Base-by-base conservation (phyloP, 495 filamentous ascomycete species). In the Umbilicaria muhlenbergii region DNA sequence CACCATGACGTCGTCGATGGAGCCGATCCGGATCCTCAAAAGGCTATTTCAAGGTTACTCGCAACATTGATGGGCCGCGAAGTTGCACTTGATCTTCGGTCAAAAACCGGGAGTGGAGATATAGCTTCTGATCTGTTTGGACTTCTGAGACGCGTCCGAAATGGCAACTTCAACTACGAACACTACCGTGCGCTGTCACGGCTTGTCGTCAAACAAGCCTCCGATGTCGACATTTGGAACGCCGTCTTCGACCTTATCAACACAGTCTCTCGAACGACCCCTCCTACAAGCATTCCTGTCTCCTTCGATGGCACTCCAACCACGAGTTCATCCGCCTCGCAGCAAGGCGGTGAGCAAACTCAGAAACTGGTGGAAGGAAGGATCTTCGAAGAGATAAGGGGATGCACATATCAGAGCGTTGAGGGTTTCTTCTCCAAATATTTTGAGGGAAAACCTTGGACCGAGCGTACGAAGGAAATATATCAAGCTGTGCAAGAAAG, bases 281-380 rank as follows among this genome's bases (percentile, higher is more conserved):
- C 39, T 43, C 15, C 39, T 32, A 15, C 14, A 32, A 16, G 15
- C 39, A 32, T 51, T 50, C 44, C 48, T 45, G 12, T 32, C 15
- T 55, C 46, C 16, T 55, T 53, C 36, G 43, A 53, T 41, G 19
- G 43, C 12, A 55, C 41, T 41, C 46, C 43, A 3, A 39, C 50
- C 41, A 50, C 12, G 13, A 6, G 17, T 34, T 51, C 39, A 38
- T 52, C 50, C 33, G 14, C 43, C 12, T 55, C 46, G 14, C 28
- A 31, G 32, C 39, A 50, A 52, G 42, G 49, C 33, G 13, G 14
- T 41, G 36, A 54, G 28, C 45, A 54, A 39, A 54, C 45, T 38
- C 42, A 36, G 12, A 39, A 36, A 32, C 11, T 51, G 11, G 34
- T 54, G 6, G 41, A 54, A 38, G 31, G 14, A 32, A 32, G n/a